Evolutionary conservation across 192 early-diverging fungal genomes (phyloP).

Genomic region (Entomortierella parvispora): DNA sequence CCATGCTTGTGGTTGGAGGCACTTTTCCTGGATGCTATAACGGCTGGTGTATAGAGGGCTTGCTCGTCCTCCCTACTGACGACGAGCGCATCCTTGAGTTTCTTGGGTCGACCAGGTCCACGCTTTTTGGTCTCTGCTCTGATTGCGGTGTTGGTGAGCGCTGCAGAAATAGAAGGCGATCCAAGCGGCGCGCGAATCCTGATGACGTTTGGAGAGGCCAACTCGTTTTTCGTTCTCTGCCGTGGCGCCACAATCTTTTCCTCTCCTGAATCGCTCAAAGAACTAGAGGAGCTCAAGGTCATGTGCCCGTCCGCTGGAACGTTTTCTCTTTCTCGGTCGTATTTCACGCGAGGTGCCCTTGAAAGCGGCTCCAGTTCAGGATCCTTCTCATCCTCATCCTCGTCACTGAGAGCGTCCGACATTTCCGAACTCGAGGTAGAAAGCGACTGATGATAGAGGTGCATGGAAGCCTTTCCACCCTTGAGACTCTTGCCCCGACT

Average conservation of each 20-base stretch:
- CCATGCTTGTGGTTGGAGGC: background rate
- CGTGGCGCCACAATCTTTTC: too few relatives aligned
- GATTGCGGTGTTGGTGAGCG: background rate
- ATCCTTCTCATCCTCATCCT: background rate
- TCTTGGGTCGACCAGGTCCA: conserved; percentile 35
- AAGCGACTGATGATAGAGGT: conserved; percentile 12
- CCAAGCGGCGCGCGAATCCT: too few relatives aligned
- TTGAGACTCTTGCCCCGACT: conserved; percentile 37
- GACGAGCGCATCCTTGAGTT: conserved; percentile 34
- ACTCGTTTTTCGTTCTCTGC: too few relatives aligned
- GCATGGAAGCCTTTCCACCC: conserved; percentile 19
- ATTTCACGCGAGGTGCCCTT: conserved; percentile 6
- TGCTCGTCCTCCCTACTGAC: conserved; percentile 41
- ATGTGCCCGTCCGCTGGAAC: background rate
- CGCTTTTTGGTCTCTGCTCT: conserved; percentile 11
- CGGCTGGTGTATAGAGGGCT: conserved; percentile 42
- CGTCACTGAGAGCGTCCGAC: conserved; percentile 20
- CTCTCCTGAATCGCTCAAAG: conserved; percentile 22
- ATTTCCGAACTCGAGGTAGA: conserved; percentile 20
- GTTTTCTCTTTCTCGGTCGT: conserved; percentile 18
- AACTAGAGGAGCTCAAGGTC: conserved; percentile 15
- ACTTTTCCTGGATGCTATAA: conserved; percentile 1
- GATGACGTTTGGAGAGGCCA: too few relatives aligned
- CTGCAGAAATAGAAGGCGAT: too few relatives aligned
- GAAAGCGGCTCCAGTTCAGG: background rate